These are phyloP conservation scores for Penicillium parvum DNA, from an alignment of 495 filamentous ascomycete genomes.

Conservation along the genomic window DNA sequence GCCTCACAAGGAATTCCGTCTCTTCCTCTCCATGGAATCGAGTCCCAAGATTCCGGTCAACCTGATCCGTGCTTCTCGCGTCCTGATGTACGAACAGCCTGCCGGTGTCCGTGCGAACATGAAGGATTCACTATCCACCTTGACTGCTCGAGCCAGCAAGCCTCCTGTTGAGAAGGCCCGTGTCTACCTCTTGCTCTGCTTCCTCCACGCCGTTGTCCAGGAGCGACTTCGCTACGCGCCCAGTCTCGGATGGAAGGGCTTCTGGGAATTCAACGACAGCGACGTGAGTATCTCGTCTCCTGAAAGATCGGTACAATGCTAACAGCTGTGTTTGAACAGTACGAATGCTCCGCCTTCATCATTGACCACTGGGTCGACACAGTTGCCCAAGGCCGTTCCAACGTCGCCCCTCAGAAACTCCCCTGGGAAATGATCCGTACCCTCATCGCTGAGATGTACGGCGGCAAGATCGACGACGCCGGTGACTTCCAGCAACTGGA, in stretches of 20 bases:
- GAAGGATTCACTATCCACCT: slow-evolving; percentile 88
- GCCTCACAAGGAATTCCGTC: slow-evolving; percentile 86
- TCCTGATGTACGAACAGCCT: slow-evolving; percentile 98
- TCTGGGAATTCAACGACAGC: slow-evolving; percentile 99
- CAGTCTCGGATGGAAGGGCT: slow-evolving; percentile 93
- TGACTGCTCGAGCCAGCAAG: slow-evolving; percentile 72
- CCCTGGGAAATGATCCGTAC: slow-evolving; percentile 97
- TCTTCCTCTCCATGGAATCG: slow-evolving; percentile 97
- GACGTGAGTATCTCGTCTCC: slow-evolving; percentile 62
- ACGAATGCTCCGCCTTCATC: slow-evolving; percentile 93
- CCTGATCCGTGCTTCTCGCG: slow-evolving; percentile 82
- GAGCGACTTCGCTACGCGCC: slow-evolving; percentile 94
- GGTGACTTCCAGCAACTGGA: slow-evolving; percentile 74
- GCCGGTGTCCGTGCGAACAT: slow-evolving; percentile 96
- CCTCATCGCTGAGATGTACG: slow-evolving; percentile 89
- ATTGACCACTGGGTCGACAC: slow-evolving; percentile 93
- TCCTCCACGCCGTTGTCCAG: slow-evolving; percentile 94
- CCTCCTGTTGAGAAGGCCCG: slow-evolving; percentile 87
- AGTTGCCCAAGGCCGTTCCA: slow-evolving; percentile 76
- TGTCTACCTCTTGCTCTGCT: slow-evolving; percentile 86
- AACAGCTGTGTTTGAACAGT: slow-evolving; percentile 56
- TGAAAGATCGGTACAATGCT: slow-evolving; percentile 2
- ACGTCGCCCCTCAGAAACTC: slow-evolving; percentile 87
- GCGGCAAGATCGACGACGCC: slow-evolving; percentile 93
- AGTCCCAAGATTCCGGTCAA: slow-evolving; percentile 97